Conservation (phyloP, 2,329 filamentous ascomycete species). For the Rutstroemia sydowiana region DNA sequence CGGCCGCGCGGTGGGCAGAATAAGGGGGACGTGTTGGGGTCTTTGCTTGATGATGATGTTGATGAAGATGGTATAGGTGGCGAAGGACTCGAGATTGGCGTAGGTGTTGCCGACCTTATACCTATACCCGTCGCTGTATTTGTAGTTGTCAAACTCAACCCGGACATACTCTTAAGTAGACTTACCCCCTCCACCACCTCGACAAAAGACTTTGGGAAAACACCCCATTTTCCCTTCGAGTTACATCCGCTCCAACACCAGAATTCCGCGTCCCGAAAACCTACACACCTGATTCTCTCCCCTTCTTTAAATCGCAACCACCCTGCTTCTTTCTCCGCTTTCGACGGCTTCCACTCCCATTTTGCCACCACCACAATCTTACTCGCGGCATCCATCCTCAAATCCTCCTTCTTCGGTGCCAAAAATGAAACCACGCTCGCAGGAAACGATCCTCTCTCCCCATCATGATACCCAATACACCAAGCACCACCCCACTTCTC, state of each 20-base stretch:
- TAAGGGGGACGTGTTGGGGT: too few relatives aligned
- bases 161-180: too few relatives aligned
- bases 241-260: constrained; percentile 29
- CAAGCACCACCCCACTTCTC: constrained; percentile 23
- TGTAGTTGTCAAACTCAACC: too few relatives aligned
- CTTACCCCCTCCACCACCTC: too few relatives aligned
- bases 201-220: constrained; percentile 27
- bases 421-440: constrained; percentile 20
- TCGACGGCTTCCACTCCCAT: constrained; percentile 29
- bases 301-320: constrained; percentile 28
- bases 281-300: constrained; percentile 25
- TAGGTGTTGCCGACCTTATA: not conserved
- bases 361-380: constrained; percentile 21
- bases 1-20: too few relatives aligned
- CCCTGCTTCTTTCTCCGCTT: constrained; percentile 23
- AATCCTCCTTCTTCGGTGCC: constrained; percentile 21
- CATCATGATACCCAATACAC: constrained; percentile 29
- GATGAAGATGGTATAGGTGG: not conserved
- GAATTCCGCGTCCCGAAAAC: constrained; percentile 24
- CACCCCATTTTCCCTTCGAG: constrained; percentile 27
- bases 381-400: constrained; percentile 23
- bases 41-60: not conserved
- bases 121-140: too few relatives aligned
- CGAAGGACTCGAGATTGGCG: not conserved
- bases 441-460: constrained; percentile 25